These are phyloP conservation scores for Xylaria cubensis DNA, from an alignment of 495 filamentous ascomycete genomes.

Conservation along the genomic window DNA sequence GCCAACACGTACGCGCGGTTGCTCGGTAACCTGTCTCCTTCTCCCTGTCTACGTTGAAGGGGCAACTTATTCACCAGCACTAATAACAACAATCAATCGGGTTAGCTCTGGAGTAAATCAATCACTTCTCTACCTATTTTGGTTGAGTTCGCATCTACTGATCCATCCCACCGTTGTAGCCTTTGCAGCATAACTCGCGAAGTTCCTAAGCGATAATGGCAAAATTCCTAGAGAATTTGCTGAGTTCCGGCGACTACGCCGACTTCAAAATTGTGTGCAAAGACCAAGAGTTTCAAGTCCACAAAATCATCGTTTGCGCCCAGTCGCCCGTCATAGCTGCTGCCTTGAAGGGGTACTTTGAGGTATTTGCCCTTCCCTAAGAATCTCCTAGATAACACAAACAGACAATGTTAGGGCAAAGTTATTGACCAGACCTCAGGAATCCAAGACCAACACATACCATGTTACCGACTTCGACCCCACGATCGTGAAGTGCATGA, in stretches of 20 bases:
- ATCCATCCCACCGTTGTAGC: background rate
- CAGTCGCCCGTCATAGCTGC: slow-evolving; percentile 3
- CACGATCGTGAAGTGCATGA: background rate
- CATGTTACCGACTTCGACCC: background rate
- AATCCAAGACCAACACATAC: background rate
- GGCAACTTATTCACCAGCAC: background rate
- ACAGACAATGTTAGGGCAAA: too few relatives aligned
- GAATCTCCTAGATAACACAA: background rate
- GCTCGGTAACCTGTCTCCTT: background rate
- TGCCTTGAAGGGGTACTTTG: background rate
- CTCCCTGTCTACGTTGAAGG: background rate
- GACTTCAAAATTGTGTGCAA: slow-evolving; percentile 10
- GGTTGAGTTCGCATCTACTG: background rate
- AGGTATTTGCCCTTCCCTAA: background rate
- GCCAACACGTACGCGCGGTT: background rate
- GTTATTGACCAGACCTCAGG: background rate
- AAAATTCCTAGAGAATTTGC: background rate
- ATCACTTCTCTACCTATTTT: background rate
- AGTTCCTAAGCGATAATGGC: background rate
- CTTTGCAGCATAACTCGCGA: background rate
- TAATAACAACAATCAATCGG: background rate
- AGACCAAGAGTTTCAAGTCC: background rate
- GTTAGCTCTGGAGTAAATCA: background rate
- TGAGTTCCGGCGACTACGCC: background rate
- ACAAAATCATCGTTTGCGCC: background rate